Evolutionary conservation across 75 land plant species (phyloP), one percentile per base, ranked within the genome.

Genomic region (Selaginella tamariscina): DNA sequence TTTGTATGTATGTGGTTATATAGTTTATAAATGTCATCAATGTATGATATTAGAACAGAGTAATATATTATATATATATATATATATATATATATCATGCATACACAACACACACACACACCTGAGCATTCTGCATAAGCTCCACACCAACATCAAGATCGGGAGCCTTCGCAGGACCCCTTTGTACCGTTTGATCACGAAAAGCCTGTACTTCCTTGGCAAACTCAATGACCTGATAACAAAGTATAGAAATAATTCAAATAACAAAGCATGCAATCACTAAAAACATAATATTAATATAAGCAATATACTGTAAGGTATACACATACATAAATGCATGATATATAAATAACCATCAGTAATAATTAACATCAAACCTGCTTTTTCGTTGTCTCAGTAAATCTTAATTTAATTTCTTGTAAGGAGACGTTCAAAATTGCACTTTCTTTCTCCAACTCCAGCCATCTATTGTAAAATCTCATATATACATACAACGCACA

Each of bases 341-440:
- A 32, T 5, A 22, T 64, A n/a, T n/a, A n/a, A n/a, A n/a, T n/a
- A n/a, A n/a, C n/a, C n/a, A n/a, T n/a, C n/a, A 27, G 56, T n/a
- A n/a, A 21, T 27, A 1, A 24, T 2, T 26, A 30, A 1, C 24
- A 24, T 32, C n/a, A 20, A 2, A 33, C 67, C 68, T 75, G 77
- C 11, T 27, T 65, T 24, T 75, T 66, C 15, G 77, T 75, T 1
- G 64, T 44, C 15, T 65, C 77, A 27, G 71, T 71, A 70, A 75
- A 75, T 2, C 70, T 65, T 54, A 69, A 65, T 39, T 75, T 75
- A 0, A 67, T 70, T 70, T 72, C 71, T 30, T 75, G 77, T 56
- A 75, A 33, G 30, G 68, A 39, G 0, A 70, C 29, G 31, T 32
- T 54, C 30, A 75, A 27, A 13, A 32, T 21, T 24, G 27, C 28